These are phyloP conservation scores for Smallanthus sonchifolius DNA, from an alignment of 129 eudicot genomes.

Conservation along the genomic window DNA sequence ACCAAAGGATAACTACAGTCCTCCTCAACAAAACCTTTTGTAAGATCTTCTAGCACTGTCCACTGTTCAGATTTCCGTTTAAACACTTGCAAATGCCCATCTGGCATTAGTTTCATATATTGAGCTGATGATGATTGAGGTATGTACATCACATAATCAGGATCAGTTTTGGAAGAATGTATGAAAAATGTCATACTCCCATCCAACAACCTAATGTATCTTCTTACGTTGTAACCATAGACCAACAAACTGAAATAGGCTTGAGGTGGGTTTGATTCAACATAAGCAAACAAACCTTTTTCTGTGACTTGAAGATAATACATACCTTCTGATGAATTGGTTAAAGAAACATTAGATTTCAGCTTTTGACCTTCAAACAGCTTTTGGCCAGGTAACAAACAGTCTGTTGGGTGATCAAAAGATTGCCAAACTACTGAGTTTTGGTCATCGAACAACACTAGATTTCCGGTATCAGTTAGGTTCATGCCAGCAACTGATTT, in stretches of 20 bases:
- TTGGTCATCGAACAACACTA: slow-evolving; percentile 10
- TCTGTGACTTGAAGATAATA: slow-evolving; percentile 5
- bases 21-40: neutral
- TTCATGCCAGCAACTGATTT: slow-evolving; percentile 26
- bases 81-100: slow-evolving; percentile 26
- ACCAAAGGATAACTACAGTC: slow-evolving; percentile 20
- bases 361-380: slow-evolving; percentile 26
- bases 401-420: slow-evolving; percentile 38
- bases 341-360: slow-evolving; percentile 19
- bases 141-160: neutral
- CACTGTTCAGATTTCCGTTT: neutral
- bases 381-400: slow-evolving; percentile 18
- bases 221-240: neutral
- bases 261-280: slow-evolving; percentile 24
- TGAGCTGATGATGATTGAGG: neutral
- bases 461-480: slow-evolving; percentile 18
- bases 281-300: neutral
- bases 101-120: slow-evolving; percentile 19
- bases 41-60: neutral
- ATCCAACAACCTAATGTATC: slow-evolving; percentile 6
- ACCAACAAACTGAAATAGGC: neutral
- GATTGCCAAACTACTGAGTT: slow-evolving; percentile 34
- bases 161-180: neutral
- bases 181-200: neutral
- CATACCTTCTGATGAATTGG: slow-evolving; percentile 15